Evolutionary conservation across 1,139 yeast species (phyloP).

Genomic region (Entelexis sorbosivorans): DNA sequence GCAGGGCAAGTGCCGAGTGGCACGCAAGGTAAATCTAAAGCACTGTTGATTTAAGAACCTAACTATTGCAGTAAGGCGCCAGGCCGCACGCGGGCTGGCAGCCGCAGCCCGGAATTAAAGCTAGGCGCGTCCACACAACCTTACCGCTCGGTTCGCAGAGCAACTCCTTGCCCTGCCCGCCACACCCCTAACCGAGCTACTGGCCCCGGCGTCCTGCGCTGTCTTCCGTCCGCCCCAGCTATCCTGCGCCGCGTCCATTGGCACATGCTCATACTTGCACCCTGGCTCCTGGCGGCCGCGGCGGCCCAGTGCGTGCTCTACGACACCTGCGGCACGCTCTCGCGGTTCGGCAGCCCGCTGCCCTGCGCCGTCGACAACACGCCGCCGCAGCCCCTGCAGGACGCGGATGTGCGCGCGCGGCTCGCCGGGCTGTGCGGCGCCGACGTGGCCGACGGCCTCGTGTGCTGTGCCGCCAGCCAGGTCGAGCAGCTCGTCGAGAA

Average conservation of each 20-base stretch:
- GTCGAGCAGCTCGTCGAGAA: conserved; percentile 40
- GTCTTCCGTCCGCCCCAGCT: no score
- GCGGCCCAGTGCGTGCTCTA: conserved; percentile 23
- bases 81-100: no score
- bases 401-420: conserved; percentile 38
- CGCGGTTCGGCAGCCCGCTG: conserved; percentile 63
- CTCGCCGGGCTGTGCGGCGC: conserved; percentile 62
- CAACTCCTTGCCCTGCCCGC: conserved; percentile 7
- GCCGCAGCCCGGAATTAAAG: no score
- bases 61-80: no score
- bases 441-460: conserved; percentile 39
- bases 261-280: background rate
- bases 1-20: no score
- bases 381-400: conserved; percentile 38
- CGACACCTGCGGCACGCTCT: conserved; percentile 61
- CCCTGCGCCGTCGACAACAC: conserved; percentile 58
- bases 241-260: background rate
- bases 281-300: background rate
- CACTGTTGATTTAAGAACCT: no score
- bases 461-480: conserved; percentile 50
- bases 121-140: background rate
- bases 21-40: no score
- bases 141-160: background rate
- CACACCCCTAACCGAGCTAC: conserved; percentile 5
- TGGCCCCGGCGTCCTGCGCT: no score